Evolutionary conservation across 1,139 yeast genomes (phyloP), one percentile per base, ranked within the genome.

Genomic region (Meyerozyma sp.): DNA sequence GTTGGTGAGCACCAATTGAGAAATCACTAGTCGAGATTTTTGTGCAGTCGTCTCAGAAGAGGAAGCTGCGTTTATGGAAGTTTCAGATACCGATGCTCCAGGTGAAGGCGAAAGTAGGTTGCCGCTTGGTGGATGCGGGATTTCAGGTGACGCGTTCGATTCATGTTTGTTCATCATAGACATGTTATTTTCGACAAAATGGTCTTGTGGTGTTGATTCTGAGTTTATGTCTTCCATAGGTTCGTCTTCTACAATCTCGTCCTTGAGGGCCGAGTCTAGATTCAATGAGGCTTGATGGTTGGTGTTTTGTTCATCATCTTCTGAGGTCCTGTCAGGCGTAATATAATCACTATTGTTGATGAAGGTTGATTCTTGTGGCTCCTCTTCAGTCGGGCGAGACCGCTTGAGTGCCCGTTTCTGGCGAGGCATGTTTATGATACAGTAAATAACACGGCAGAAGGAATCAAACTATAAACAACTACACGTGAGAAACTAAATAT

Each of bases 1-100:
- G 59, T 94, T 86, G 5, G 84, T 83, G 40, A 94, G 71, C 0
- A 84, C 85, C 29, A 93, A 65, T 53, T 80, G 79, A 37, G 82
- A 70, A 39, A 93, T 91, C 6, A 88, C 95, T 29, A 93, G 64
- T 40, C 98, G 69, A 8, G 82, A 82, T 46, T 62, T 72, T 39
- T 59, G 57, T 11, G 51, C 46, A 18, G 37, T 16, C n/a, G 21
- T 7, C 10, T 34, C 26, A 8, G 26, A 14, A 7, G 26, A 5
- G 5, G n/a, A 8, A 21, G 37, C 37, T 46, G 29, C 29, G 7
- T 39, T 32, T 40, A 36, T 11, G 57, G 30, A 36, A 40, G 46
- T 32, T 51, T 40, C 18, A 52, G 45, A 39, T n/a, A 48, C 43
- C 36, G 61, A 66, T 27, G 62, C 51, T 37, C 63, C 47, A 45